Evolutionary conservation across 2,329 filamentous ascomycete species (phyloP).

Genomic region (Venturiaceae sp.): DNA sequence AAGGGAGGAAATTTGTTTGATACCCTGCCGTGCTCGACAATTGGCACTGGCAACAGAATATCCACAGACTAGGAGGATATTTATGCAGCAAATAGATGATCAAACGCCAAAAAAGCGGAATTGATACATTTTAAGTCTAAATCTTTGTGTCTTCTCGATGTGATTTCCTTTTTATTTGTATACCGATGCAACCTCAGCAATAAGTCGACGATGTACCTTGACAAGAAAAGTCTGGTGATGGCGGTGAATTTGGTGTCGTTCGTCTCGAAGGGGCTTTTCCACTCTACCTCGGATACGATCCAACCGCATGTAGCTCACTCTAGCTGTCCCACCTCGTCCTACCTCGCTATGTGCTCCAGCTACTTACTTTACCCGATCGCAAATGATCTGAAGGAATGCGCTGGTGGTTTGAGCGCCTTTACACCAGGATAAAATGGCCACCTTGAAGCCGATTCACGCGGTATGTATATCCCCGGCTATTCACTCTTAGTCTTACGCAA

Average conservation of each 20-base stretch:
- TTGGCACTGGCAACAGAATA: background rate
- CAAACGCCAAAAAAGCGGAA: background rate
- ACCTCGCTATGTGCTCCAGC: background rate
- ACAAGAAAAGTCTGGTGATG: too few relatives aligned
- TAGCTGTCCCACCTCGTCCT: background rate
- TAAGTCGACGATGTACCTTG: too few relatives aligned
- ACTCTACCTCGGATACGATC: background rate
- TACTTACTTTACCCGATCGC: background rate
- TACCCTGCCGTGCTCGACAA: background rate
- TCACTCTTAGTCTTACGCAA: background rate
- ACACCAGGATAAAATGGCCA: constrained; percentile 5
- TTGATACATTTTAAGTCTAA: too few relatives aligned
- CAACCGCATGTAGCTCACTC: background rate
- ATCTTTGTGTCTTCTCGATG: too few relatives aligned
- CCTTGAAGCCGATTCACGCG: constrained; percentile 8
- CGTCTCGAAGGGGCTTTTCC: background rate
- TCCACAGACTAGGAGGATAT: background rate
- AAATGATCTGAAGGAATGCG: background rate
- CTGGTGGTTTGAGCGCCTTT: background rate
- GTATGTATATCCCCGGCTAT: background rate
- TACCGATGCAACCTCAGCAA: too few relatives aligned
- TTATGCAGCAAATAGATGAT: background rate
- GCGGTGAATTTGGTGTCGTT: background rate
- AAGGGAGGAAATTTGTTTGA: background rate
- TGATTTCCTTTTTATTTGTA: too few relatives aligned